These are phyloP conservation scores for Aspergillus sp. DNA, from an alignment of 2,329 filamentous ascomycete genomes.

Conservation along the genomic window DNA sequence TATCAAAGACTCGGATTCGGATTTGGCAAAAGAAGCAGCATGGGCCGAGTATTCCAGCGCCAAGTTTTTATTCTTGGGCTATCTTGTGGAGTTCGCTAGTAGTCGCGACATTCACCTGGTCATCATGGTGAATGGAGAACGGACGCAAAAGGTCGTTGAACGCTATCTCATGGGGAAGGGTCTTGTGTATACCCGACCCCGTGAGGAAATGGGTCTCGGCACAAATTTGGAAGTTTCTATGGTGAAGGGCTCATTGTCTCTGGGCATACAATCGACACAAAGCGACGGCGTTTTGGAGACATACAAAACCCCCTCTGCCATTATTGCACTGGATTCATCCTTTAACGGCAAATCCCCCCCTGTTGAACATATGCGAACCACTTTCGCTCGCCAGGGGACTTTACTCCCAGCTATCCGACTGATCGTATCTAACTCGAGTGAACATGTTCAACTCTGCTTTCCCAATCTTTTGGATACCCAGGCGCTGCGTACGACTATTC, in stretches of 20 bases:
- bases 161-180: constrained; percentile 44
- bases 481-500: constrained; percentile 33
- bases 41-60: constrained; percentile 49
- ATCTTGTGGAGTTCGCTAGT: constrained; percentile 38
- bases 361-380: constrained; percentile 39
- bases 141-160: constrained; percentile 39
- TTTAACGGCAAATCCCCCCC: constrained; percentile 40
- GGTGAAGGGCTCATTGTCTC: constrained; percentile 34
- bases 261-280: constrained; percentile 32
- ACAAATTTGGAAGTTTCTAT: constrained; percentile 36
- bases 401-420: constrained; percentile 46
- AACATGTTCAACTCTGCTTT: constrained; percentile 46
- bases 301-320: constrained; percentile 36
- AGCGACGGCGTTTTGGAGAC: constrained; percentile 31
- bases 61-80: constrained; percentile 46
- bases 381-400: constrained; percentile 31
- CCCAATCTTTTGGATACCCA: constrained; percentile 35
- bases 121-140: constrained; percentile 36
- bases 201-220: constrained; percentile 31
- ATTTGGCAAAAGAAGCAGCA: constrained; percentile 38
- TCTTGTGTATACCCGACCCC: constrained; percentile 29
- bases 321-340: constrained; percentile 45
- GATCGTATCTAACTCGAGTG: constrained; percentile 45
- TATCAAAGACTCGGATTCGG: constrained; percentile 31
- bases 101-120: constrained; percentile 39